Base-by-base conservation (phyloP, 1,284 basidiomycete genomes). In the Ceratobasidium theobromae region DNA sequence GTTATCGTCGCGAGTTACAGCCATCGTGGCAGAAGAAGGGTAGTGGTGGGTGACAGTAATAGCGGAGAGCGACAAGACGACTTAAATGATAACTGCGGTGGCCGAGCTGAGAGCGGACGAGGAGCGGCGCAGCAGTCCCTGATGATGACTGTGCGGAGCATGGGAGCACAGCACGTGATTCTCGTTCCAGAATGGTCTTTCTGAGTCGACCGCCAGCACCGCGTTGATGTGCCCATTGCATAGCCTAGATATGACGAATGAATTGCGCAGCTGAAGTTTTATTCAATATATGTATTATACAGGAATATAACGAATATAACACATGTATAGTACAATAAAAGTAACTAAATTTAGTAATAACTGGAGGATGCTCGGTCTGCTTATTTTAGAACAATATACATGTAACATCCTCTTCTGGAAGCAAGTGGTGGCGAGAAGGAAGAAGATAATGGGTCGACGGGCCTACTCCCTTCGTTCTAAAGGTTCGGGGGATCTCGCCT, bases 1-100 rank as follows among this genome's bases (percentile, higher is more conserved):
- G 41, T 69, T 60, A 33, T 60, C 57, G n/a, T 60, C 46, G 57
- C 57, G 57, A 49, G 57, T 35, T 35, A 60, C 57, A 45, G 49
- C 57, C 57, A 60, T 60, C 30, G 41, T 32, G 54, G 21, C 21
- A 18, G 30, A 27, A 18, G 12, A 16, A 57, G 12, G 52, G 21
- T 8, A 38, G 8, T 48, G 28, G 18, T 16, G 32, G 25, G 57
- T 46, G 33, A 12, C 12, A 18, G 30, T 35, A 21, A 41, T 58
- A 21, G 38, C 25, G 14, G 30, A 32, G 14, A 41, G 53, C 33
- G 27, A 41, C 21, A 55, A 55, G 53, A 43, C 48, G 21, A 60
- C 43, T 48, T 11, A 21, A 11, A 14, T 8, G 16, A 38, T 27
- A n/a, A 60, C 57, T 60, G 57, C 46, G 57, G 45, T 60, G 45